phyloP scores from a whole-genome alignment of 495 filamentous ascomycete species.

The Ascodesmis nigricans region DNA sequence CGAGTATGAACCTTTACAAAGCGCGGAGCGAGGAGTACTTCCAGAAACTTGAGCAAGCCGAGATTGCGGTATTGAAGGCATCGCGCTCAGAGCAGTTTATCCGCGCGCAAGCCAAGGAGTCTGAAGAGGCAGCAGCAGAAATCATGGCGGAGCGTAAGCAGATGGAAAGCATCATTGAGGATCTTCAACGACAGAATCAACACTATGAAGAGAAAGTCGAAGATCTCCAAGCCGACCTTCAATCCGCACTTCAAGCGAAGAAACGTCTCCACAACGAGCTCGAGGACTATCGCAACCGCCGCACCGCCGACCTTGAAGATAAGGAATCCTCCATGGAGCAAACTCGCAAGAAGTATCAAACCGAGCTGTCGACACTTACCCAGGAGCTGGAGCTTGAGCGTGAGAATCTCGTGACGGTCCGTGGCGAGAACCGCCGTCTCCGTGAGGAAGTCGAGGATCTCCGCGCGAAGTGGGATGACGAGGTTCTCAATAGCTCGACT shows the following conservation, averaged over 20 bases:
- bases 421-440: slow-evolving; percentile 30
- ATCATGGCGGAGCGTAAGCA: slow-evolving; percentile 84
- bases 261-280: slow-evolving; percentile 93
- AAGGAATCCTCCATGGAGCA: slow-evolving; percentile 93
- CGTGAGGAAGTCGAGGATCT: slow-evolving; percentile 89
- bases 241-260: slow-evolving; percentile 69
- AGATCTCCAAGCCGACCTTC: slow-evolving; percentile 74
- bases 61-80: slow-evolving; percentile 86
- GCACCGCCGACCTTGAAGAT: slow-evolving; percentile 90
- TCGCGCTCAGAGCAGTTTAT: slow-evolving; percentile 83
- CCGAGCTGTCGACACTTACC: slow-evolving; percentile 69
- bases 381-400: slow-evolving; percentile 84
- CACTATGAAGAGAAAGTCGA: slow-evolving; percentile 66
- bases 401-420: slow-evolving; percentile 52
- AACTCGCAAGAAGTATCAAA: slow-evolving; percentile 89
- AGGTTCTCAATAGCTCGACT: slow-evolving; percentile 89
- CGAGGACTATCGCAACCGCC: slow-evolving; percentile 86
- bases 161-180: slow-evolving; percentile 72
- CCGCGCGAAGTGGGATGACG: slow-evolving; percentile 93
- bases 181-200: slow-evolving; percentile 74
- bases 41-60: slow-evolving; percentile 88
- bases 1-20: slow-evolving; percentile 78
- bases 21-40: slow-evolving; percentile 90
- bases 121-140: slow-evolving; percentile 71
- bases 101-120: slow-evolving; percentile 65